Percentiles rank a stretch among this genome's conserved stretches.
Evolutionary conservation across 2,329 filamentous ascomycete species (phyloP).

Genomic region (Pseudogymnoascus sp.): DNA sequence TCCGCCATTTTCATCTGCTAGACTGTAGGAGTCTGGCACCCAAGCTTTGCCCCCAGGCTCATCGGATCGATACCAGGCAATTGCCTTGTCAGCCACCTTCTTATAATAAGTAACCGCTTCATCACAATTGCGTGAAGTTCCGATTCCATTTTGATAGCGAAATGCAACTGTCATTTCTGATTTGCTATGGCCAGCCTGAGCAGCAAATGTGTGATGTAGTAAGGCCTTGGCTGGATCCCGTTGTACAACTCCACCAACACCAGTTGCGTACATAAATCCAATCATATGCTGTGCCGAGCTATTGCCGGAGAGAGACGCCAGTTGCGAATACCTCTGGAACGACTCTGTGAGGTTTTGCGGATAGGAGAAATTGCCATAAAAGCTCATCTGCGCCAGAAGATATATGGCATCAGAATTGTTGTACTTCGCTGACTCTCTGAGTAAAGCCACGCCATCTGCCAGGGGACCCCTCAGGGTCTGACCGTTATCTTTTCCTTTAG

Average conservation of each 20-base stretch:
- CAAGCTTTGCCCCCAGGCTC: constrained; percentile 80
- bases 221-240: constrained; percentile 85
- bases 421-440: constrained; percentile 48
- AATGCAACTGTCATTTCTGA: constrained; percentile 93
- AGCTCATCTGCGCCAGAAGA: constrained; percentile 87
- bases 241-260: constrained; percentile 71
- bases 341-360: constrained; percentile 73
- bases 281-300: constrained; percentile 93
- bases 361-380: constrained; percentile 88
- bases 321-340: constrained; percentile 70
- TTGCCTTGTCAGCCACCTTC: constrained; percentile 84
- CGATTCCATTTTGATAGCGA: constrained; percentile 76
- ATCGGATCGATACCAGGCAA: constrained; percentile 78
- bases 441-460: constrained; percentile 47
- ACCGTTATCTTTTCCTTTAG: constrained; percentile 5
- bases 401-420: constrained; percentile 74
- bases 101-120: constrained; percentile 83
- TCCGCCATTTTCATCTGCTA: constrained; percentile 84
- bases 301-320: constrained; percentile 74
- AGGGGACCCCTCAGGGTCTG: constrained; percentile 43
- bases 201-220: constrained; percentile 91
- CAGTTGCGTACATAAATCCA: constrained; percentile 91
- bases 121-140: constrained; percentile 78
- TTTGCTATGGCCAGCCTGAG: constrained; percentile 68
- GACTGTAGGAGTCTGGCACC: constrained; percentile 69